Base-by-base conservation (phyloP, 129 eudicot genomes). In the Glebionis coronaria region DNA sequence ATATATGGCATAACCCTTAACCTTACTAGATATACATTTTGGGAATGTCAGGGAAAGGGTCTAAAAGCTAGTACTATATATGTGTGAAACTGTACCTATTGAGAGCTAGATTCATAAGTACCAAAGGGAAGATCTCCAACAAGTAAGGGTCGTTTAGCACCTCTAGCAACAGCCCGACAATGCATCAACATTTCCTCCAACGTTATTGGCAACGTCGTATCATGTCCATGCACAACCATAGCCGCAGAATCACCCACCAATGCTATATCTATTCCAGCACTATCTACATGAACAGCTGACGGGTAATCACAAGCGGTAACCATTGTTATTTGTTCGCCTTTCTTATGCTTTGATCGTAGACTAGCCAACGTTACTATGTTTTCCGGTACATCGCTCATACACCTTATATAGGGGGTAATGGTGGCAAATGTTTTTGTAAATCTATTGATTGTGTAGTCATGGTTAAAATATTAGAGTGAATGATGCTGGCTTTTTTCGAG, bases 281-380 rank as follows among this genome's bases (percentile, higher is more conserved):
- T 70, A 47, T 92, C 96, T 58, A 92, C 58, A 76, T 92, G 98
- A 27, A 88, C 98, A 1, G 96, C 98, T 2, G 98, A 86, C 9
- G 98, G 98, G 77, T 92, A 92, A 72, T 92, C 98, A 68, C 88
- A 92, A 8, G 91, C 96, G 1, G 98, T 92, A 13, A 92, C 98
- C 95, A 88, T 87, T 14, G 96, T 86, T 3, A 92, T 92, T 5
- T 92, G 80, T 56, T 83, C 86, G 18, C 90, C 90, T 52, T 76
- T 84, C 6, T 35, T 64, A 70, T 88, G 80, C 72, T 92, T 92
- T 19, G 82, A 86, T 28, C 88, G 82, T 5, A 92, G 59, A 19
- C 50, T 71, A 1, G 91, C 80, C 3, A 92, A 51, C 5, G 98
- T 92, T 8, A 88, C 85, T 38, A n/a, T n/a, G n/a, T n/a, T n/a